Conservation (phyloP, 2,329 filamentous ascomycete species). For the Botrytis fabae region DNA sequence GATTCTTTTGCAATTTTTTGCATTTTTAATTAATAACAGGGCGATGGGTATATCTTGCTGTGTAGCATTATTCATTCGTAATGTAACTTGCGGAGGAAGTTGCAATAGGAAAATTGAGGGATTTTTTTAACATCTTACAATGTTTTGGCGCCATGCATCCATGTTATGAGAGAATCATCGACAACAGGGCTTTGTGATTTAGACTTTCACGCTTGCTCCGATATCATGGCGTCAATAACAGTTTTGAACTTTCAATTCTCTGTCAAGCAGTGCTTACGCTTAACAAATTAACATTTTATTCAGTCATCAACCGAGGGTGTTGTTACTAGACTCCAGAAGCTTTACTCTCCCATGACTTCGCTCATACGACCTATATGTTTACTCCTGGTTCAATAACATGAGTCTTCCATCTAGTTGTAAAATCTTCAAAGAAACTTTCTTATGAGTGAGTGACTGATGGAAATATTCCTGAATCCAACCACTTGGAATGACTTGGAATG, state of each 20-base stretch:
- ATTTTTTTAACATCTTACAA: not conserved
- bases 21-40: not conserved
- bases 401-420: not conserved
- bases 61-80: not conserved
- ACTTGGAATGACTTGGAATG: not conserved
- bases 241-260: not conserved
- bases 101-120: not conserved
- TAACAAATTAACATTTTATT: not conserved
- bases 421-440: not conserved
- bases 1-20: not conserved
- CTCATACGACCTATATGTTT: not conserved
- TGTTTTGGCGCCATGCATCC: not conserved
- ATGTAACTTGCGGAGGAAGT: not conserved
- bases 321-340: not conserved
- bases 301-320: not conserved
- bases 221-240: not conserved
- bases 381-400: not conserved
- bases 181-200: not conserved
- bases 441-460: not conserved
- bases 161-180: not conserved
- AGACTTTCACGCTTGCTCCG: not conserved
- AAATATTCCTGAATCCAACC: not conserved
- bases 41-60: not conserved
- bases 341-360: not conserved
- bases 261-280: not conserved